Conservation (phyloP, 148 eudicot genomes). For the Oxyria digyna region DNA sequence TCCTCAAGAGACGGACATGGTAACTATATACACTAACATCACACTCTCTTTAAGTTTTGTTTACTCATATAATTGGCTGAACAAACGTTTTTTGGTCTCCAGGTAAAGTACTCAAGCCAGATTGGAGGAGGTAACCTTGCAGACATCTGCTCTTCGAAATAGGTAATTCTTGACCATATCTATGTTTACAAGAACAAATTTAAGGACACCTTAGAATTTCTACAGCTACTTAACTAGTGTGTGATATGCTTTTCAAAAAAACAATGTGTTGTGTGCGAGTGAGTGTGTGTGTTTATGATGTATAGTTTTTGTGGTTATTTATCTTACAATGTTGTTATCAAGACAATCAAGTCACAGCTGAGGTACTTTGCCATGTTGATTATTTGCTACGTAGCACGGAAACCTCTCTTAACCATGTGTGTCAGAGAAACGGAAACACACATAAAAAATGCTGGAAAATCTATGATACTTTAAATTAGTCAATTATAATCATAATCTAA, state of each 20-base stretch:
- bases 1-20: conserved; percentile 50
- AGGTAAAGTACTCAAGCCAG: conserved; percentile 45
- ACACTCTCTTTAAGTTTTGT: background rate
- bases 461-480: too few species aligned
- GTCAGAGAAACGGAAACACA: too few species aligned
- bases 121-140: conserved; percentile 45
- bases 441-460: too few species aligned
- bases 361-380: too few species aligned
- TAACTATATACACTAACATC: too few species aligned
- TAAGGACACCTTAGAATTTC: background rate
- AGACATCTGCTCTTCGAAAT: background rate
- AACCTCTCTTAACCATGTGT: too few species aligned
- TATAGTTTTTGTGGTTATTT: background rate
- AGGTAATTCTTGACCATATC: conserved; percentile 1
- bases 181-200: background rate
- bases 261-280: background rate
- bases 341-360: too few species aligned
- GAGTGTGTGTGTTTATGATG: background rate
- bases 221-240: background rate
- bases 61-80: background rate
- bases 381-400: too few species aligned
- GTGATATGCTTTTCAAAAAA: conserved; percentile 1
- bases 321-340: background rate
- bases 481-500: too few species aligned
- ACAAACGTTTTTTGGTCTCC: conserved; percentile 6